phyloP scores from a whole-genome alignment of 129 eudicot genomes.

The carrot (Daucus carota) region DH1_v3.0 NC_030381.2:47307501-47308000 shows the following conservation, averaged over 20 bases:
- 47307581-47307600: slow-evolving; percentile 47
- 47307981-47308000: slow-evolving; percentile 42
- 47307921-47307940: slow-evolving; percentile 41
- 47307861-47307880: slow-evolving; percentile 31
- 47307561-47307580: slow-evolving; percentile 37
- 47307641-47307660: slow-evolving; percentile 35
- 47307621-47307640: slow-evolving; percentile 47
- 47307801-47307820: slow-evolving; percentile 52
- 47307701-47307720: slow-evolving; percentile 37
- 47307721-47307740: slow-evolving; percentile 35
- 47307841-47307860: slow-evolving; percentile 49
- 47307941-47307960: slow-evolving; percentile 39
- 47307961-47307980: slow-evolving; percentile 33
- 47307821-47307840: slow-evolving; percentile 53
- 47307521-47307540: too few species aligned
- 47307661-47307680: slow-evolving; percentile 35
- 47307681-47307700: slow-evolving; percentile 31
- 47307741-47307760: slow-evolving; percentile 40
- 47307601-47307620: slow-evolving; percentile 40
- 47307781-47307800: slow-evolving; percentile 46
- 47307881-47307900: slow-evolving; percentile 33
- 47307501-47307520: neutral
- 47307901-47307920: slow-evolving; percentile 27
- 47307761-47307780: slow-evolving; percentile 41
- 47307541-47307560: neutral